Evolutionary conservation across 139 green algal species (phyloP).

Genomic region (Monoraphidium neglectum): DNA sequence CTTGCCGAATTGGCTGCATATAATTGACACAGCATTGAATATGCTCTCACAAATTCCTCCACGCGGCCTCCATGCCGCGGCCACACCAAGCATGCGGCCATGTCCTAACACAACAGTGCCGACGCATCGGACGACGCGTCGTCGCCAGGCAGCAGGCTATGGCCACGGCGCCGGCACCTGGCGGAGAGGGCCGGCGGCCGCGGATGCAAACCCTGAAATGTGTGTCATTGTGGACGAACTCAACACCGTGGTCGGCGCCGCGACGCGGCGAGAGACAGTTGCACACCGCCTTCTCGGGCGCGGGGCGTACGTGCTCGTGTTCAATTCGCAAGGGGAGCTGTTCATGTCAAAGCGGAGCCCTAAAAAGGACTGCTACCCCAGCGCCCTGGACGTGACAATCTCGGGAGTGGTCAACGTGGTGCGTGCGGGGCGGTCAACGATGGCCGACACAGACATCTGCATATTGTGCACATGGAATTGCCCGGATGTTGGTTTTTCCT

Average conservation of each 20-base stretch:
- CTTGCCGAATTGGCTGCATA: too few relatives aligned
- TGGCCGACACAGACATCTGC: background rate
- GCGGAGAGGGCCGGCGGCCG: too few relatives aligned
- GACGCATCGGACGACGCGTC: too few relatives aligned
- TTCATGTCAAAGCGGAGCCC: constrained; percentile 29
- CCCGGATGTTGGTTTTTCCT: background rate
- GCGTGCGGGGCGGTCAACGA: background rate
- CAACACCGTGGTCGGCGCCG: constrained; percentile 6
- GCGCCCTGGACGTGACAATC: constrained; percentile 32
- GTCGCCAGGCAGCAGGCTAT: too few relatives aligned
- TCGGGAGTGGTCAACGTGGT: constrained; percentile 33
- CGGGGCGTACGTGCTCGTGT: constrained; percentile 38
- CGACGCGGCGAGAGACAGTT: constrained; percentile 15
- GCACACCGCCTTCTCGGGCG: constrained; percentile 33
- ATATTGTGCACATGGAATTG: background rate
- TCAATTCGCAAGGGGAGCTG: constrained; percentile 15
- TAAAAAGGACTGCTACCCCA: constrained; percentile 33
- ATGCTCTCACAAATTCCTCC: too few relatives aligned
- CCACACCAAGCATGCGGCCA: too few relatives aligned
- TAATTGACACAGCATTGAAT: too few relatives aligned
- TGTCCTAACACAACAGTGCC: too few relatives aligned
- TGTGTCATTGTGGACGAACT: constrained; percentile 30
- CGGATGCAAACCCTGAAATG: too few relatives aligned
- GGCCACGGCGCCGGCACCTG: too few relatives aligned
- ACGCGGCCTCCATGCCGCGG: too few relatives aligned